phyloP scores from a whole-genome alignment of 768 basidiomycete species.

The Hypholoma fasciculare region DNA sequence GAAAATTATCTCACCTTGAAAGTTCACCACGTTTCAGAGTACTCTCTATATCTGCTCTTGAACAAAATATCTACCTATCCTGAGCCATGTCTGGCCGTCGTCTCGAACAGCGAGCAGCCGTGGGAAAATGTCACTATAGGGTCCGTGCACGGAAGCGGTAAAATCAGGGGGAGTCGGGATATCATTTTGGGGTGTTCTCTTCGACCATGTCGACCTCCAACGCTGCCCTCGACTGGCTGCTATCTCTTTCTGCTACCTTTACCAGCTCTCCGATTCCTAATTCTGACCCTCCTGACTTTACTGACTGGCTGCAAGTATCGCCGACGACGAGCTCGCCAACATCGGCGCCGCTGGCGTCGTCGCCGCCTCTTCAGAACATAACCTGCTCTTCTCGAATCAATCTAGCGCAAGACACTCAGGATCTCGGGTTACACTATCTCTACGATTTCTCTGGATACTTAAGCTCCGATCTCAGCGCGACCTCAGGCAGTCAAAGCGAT shows the following conservation, averaged over 20 bases:
- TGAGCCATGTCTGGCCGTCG: neutral
- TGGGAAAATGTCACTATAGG: neutral
- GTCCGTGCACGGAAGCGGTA: neutral
- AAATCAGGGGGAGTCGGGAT: neutral
- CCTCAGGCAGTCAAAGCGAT: neutral
- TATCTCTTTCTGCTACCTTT: conserved; percentile 19
- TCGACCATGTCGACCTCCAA: conserved; percentile 17
- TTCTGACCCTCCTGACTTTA: conserved; percentile 21
- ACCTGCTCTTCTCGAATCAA: conserved; percentile 21
- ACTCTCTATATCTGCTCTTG: too few relatives aligned
- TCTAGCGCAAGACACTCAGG: conserved; percentile 1
- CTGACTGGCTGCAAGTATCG: conserved; percentile 30
- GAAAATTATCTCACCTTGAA: too few relatives aligned
- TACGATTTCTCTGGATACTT: conserved; percentile 12
- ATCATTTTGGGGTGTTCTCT: neutral
- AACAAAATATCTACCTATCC: too few relatives aligned
- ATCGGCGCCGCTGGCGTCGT: conserved; percentile 15
- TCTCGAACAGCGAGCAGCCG: neutral
- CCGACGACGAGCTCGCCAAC: conserved; percentile 15
- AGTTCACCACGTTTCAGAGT: too few relatives aligned
- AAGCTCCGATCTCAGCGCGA: neutral
- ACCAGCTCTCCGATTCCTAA: conserved; percentile 18
- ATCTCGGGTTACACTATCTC: conserved; percentile 15
- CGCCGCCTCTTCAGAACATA: conserved; percentile 21
- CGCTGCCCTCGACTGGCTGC: conserved; percentile 19